Percentiles rank a stretch among this genome's conserved stretches.
Evolutionary conservation across 306 rosid species (phyloP).

Genomic region (Corylus avellana): DNA sequence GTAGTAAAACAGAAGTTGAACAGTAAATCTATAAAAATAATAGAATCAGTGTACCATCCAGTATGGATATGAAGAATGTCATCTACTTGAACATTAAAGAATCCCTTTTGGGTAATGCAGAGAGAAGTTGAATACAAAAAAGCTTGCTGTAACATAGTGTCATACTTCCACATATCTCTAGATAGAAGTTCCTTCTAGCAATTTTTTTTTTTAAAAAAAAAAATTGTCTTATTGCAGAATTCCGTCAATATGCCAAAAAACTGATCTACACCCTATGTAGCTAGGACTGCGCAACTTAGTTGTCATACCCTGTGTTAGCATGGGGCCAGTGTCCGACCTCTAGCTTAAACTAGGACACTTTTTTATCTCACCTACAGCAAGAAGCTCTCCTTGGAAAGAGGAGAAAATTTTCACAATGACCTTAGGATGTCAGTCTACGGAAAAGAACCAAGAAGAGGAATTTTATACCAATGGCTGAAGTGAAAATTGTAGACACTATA

Average conservation of each 20-base stretch:
- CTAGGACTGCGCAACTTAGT: not conserved
- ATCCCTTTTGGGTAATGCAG: not conserved
- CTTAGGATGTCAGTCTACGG: not conserved
- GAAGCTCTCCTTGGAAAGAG: not conserved
- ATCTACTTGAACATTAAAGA: not conserved
- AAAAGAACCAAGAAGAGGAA: not conserved
- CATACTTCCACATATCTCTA: not conserved
- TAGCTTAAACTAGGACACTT: not conserved
- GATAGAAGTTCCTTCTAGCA: not conserved
- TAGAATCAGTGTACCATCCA: not conserved
- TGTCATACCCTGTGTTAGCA: not conserved
- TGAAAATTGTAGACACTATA: not conserved
- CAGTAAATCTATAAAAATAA: constrained; percentile 6
- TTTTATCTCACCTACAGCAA: not conserved
- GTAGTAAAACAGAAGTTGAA: constrained; percentile 11
- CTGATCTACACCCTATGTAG: not conserved
- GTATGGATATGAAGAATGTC: constrained; percentile 10
- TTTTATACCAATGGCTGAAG: not conserved
- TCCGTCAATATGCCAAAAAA: not conserved
- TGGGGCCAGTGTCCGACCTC: not conserved
- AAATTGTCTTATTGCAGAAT: not conserved
- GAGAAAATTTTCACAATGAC: not conserved
- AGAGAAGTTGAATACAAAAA: not conserved
- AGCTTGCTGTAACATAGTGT: not conserved
- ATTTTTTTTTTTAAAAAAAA: not conserved